phyloP scores from a whole-genome alignment of 2,329 filamentous ascomycete species.

The Colletotrichum sp. region DNA sequence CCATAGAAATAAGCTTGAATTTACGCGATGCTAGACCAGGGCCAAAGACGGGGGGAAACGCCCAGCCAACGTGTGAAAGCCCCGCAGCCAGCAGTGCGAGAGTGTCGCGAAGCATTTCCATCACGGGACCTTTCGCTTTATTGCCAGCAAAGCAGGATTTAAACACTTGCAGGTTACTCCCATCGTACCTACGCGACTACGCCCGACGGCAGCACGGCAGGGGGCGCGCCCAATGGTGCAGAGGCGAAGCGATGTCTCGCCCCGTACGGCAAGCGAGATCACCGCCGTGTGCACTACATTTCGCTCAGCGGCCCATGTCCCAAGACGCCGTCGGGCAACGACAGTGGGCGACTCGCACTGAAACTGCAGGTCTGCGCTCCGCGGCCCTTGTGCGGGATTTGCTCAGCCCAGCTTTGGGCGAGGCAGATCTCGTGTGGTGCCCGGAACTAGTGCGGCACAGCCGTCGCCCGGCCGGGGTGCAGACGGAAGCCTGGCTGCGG shows the following conservation, averaged over 20 bases:
- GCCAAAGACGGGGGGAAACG: not conserved
- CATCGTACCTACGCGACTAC: not conserved
- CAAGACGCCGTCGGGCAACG: not conserved
- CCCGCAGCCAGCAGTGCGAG: not conserved
- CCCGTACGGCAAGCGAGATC: not conserved
- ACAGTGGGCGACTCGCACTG: not conserved
- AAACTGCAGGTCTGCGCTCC: not conserved
- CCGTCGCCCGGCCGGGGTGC: slow-evolving; percentile 1
- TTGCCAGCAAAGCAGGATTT: not conserved
- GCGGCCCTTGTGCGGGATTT: not conserved
- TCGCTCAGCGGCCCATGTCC: not conserved
- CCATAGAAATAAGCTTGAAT: not conserved
- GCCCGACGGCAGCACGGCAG: not conserved
- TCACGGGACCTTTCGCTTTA: not conserved
- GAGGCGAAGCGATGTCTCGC: not conserved
- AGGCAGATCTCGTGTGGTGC: not conserved
- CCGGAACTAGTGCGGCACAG: not conserved
- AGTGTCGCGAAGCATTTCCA: not conserved
- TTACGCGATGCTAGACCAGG: not conserved
- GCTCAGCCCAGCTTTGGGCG: not conserved
- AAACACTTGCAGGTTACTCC: not conserved
- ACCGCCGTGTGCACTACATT: not conserved
- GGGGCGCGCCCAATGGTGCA: not conserved
- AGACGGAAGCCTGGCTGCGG: not conserved
- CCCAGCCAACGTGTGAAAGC: not conserved